Evolutionary conservation across 208 protist species (phyloP).

Genomic region (Trypanosoma platydactyli): DNA sequence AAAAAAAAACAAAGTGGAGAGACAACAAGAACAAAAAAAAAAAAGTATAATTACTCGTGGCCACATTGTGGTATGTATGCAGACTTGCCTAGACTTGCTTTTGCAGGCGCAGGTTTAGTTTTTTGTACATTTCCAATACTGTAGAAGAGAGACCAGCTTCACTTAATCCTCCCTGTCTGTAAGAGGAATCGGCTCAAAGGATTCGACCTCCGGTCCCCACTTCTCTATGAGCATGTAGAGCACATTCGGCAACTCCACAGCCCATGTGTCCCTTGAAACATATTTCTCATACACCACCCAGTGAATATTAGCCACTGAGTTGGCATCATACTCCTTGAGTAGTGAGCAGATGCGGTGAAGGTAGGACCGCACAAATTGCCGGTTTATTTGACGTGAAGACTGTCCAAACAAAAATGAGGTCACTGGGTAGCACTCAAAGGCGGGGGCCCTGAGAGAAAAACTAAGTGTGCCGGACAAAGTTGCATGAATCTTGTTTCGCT

Average conservation of each 20-base stretch:
- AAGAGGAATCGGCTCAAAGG: constrained; percentile 27
- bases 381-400: constrained; percentile 37
- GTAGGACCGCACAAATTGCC: constrained; percentile 74
- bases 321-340: constrained; percentile 68
- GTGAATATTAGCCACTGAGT: constrained; percentile 67
- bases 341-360: constrained; percentile 49
- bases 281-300: constrained; percentile 57
- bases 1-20: constrained; percentile 1
- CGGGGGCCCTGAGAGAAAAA: constrained; percentile 52
- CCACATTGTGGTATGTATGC: neutral
- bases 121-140: too few species aligned
- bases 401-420: constrained; percentile 38
- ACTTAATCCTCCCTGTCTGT: neutral
- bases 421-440: constrained; percentile 58
- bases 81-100: too few species aligned
- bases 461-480: constrained; percentile 56
- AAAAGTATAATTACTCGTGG: neutral
- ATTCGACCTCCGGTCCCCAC: constrained; percentile 60
- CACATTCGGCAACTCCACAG: constrained; percentile 40
- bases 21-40: constrained; percentile 5
- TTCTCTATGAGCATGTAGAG: constrained; percentile 46
- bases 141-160: too few species aligned
- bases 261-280: constrained; percentile 49
- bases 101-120: too few species aligned
- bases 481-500: constrained; percentile 45